phyloP scores from a whole-genome alignment of 2,329 filamentous ascomycete genomes.

The Exophiala oligosperma region DNA sequence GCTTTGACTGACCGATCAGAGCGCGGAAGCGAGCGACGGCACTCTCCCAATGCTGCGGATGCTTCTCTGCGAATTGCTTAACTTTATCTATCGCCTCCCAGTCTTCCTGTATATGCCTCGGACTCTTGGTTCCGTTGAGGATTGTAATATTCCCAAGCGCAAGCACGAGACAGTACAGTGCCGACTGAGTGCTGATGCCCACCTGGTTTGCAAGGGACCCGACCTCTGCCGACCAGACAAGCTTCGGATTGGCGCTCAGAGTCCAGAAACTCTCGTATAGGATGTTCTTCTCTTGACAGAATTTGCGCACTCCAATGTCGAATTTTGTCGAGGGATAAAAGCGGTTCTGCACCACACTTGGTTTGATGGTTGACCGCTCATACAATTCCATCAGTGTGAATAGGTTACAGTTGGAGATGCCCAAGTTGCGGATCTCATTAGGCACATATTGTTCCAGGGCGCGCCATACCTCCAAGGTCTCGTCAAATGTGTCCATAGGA shows the following conservation, averaged over 20 bases:
- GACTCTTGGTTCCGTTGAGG: conserved; percentile 58
- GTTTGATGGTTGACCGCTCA: conserved; percentile 49
- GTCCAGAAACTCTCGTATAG: conserved; percentile 64
- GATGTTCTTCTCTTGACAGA: conserved; percentile 54
- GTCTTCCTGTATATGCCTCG: conserved; percentile 54
- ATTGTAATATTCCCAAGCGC: conserved; percentile 51
- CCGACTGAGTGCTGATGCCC: conserved; percentile 46
- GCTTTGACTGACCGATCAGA: conserved; percentile 35
- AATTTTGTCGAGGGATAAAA: conserved; percentile 63
- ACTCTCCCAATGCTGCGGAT: conserved; percentile 52
- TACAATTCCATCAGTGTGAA: conserved; percentile 47
- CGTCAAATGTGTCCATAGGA: conserved; percentile 50
- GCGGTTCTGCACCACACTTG: conserved; percentile 72
- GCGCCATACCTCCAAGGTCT: conserved; percentile 66
- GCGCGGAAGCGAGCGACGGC: conserved; percentile 52
- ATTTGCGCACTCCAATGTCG: conserved; percentile 60
- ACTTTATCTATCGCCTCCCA: conserved; percentile 46
- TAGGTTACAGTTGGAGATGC: conserved; percentile 73
- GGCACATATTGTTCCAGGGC: conserved; percentile 68
- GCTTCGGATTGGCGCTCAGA: conserved; percentile 56
- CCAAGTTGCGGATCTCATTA: conserved; percentile 62
- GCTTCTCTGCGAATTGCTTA: conserved; percentile 44
- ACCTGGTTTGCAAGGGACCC: conserved; percentile 47
- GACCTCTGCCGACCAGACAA: conserved; percentile 52
- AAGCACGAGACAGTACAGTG: conserved; percentile 59